These are phyloP conservation scores for Fusarium sp. DNA, from an alignment of 2,329 filamentous ascomycete genomes.

Conservation along the genomic window DNA sequence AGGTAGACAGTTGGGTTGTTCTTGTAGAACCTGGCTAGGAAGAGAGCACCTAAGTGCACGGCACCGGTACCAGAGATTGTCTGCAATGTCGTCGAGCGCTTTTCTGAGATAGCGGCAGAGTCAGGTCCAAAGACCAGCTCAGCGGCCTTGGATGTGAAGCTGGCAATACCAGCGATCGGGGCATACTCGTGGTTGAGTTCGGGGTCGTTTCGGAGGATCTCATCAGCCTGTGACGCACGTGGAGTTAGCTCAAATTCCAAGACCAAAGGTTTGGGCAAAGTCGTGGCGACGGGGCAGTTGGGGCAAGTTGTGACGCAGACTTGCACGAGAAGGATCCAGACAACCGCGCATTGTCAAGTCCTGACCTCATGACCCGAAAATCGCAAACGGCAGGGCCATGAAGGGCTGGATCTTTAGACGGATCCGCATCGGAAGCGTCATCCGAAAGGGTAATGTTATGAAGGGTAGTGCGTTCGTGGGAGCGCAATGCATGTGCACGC, in stretches of 20 bases:
- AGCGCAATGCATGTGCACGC: conserved; percentile 22
- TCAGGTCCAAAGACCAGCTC: conserved; percentile 87
- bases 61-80: conserved; percentile 98
- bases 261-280: conserved; percentile 19
- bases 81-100: conserved; percentile 86
- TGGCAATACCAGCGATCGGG: conserved; percentile 89
- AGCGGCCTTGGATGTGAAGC: conserved; percentile 91
- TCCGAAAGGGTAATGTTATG: conserved; percentile 1
- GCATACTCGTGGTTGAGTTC: conserved; percentile 98
- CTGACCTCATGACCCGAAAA: conserved; percentile 42
- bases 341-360: conserved; percentile 28
- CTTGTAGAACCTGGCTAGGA: conserved; percentile 92
- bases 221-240: conserved; percentile 79
- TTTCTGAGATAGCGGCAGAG: conserved; percentile 86
- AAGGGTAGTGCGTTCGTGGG: conserved; percentile 24
- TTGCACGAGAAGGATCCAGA: conserved; percentile 32
- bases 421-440: conserved; percentile 24
- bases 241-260: conserved; percentile 44
- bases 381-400: conserved; percentile 29
- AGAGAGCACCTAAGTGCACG: conserved; percentile 92
- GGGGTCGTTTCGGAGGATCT: conserved; percentile 89
- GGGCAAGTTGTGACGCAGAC: conserved; percentile 33
- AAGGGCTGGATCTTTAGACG: conserved; percentile 15
- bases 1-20: conserved; percentile 85
- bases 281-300: conserved; percentile 32